A percentile compares a stretch with the other conserved stretches of the same genome.
Conservation (phyloP, 2,329 filamentous ascomycete species). For the Rhexocercosporidium sp. region DNA sequence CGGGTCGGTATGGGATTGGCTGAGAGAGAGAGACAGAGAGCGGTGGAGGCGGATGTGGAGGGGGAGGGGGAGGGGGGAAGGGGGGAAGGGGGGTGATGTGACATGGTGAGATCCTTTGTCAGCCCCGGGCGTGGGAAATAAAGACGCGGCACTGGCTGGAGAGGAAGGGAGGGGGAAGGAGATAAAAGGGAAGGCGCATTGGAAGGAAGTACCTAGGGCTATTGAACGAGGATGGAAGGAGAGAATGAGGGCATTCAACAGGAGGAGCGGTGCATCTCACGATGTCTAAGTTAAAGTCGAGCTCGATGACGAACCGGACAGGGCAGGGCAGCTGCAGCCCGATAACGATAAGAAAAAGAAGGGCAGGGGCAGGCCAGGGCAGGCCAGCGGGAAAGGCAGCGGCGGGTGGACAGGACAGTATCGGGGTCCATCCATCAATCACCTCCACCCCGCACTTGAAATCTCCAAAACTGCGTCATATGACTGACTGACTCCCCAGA, state of each 20-base stretch:
- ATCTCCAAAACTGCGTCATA: neutral
- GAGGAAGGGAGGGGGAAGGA: neutral
- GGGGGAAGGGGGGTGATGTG: neutral
- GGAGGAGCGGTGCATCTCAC: neutral
- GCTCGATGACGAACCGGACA: too few species aligned
- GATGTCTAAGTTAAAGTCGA: neutral
- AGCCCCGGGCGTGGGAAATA: neutral
- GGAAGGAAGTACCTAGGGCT: neutral
- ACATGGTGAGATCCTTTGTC: slow-evolving; percentile 1
- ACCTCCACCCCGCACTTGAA: neutral
- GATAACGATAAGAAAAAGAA: neutral
- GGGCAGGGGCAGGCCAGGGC: neutral
- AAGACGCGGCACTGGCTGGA: neutral
- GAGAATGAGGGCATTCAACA: neutral
- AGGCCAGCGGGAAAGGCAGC: neutral
- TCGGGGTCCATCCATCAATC: too few species aligned
- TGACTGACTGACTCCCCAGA: neutral
- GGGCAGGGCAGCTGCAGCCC: neutral
- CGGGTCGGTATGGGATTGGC: neutral
- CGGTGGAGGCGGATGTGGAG: neutral
- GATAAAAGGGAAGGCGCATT: neutral
- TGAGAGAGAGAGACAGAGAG: neutral
- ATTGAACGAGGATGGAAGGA: neutral
- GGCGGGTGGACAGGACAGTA: too few species aligned
- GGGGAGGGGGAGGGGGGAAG: too few species aligned